Evolutionary conservation across 768 basidiomycete species (phyloP).

Genomic region (Glaciozyma antarctica): DNA sequence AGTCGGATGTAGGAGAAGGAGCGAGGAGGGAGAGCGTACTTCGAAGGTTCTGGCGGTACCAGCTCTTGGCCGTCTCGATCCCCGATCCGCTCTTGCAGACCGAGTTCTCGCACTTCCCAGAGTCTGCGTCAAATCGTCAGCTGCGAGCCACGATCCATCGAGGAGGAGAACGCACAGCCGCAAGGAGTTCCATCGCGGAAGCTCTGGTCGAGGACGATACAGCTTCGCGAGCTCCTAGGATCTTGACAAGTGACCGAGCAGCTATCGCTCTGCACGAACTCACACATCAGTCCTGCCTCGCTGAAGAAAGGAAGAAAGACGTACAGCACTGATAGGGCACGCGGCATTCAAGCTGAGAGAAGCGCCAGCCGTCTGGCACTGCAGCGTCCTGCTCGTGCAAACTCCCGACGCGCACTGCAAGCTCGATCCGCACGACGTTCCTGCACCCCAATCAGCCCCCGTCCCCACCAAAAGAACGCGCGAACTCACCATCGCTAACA

Average conservation of each 20-base stretch:
- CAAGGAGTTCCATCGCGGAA: slow-evolving; percentile 81
- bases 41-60: slow-evolving; percentile 26
- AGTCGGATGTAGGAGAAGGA: slow-evolving; percentile 9
- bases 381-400: slow-evolving; percentile 63
- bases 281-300: not conserved
- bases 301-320: not conserved
- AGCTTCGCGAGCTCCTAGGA: slow-evolving; percentile 53
- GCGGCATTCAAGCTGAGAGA: slow-evolving; percentile 60
- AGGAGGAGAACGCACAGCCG: slow-evolving; percentile 45
- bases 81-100: slow-evolving; percentile 54
- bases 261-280: slow-evolving; percentile 36
- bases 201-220: slow-evolving; percentile 58
- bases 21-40: not conserved
- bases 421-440: slow-evolving; percentile 56
- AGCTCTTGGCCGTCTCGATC: slow-evolving; percentile 48
- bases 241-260: slow-evolving; percentile 76
- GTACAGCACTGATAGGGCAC: slow-evolving; percentile 48
- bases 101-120: slow-evolving; percentile 63
- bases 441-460: slow-evolving; percentile 38
- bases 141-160: slow-evolving; percentile 48
- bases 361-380: slow-evolving; percentile 65
- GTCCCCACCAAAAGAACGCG: not conserved
- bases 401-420: slow-evolving; percentile 66
- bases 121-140: slow-evolving; percentile 39
- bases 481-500: slow-evolving; percentile 51